Base-by-base conservation (phyloP, 352 stramenopile genomes). In the Phytopythium cucurbitacearum region DNA sequence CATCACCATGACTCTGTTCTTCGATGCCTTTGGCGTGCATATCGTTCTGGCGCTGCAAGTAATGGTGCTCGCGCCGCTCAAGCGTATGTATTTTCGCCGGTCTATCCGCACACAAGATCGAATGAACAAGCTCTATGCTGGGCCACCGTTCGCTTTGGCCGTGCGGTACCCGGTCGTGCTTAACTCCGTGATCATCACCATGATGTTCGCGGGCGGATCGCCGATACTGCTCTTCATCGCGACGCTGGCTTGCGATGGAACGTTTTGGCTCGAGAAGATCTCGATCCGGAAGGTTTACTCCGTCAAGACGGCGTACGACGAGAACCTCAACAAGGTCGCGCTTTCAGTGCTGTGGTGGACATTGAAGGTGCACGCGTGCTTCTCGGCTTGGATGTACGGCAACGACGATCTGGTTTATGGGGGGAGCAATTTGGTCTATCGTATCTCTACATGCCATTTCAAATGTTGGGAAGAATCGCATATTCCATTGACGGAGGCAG, bases 301-400 rank as follows among this genome's bases (percentile, higher is more conserved):
- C 41, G 75, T 94, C 42, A 88, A 86, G 47, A 92, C 81, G 0
- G 71, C 84, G 11, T 94, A 91, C 62, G 81, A 92, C 54, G 80
- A 94, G 53, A 77, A 73, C 21, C 60, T 94, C 1, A 81, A 81
- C 32, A 71, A 87, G 54, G 69, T 70, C 1, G 76, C 76, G 4
- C 55, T 94, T 5, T 34, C 43, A 3, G 46, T 92, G 9, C 21
- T 94, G 32, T 81, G 81, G 0, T 94, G 81, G 81, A 82, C 81
- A 4, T 63, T 94, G 0, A 71, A 76, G 8, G 51, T 80, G 15
- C 84, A 94, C 48, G 49, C 92, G 40, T 76, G 35, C 3, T 91
- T 94, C 50, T 91, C 84, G 0, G 76, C 72, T 16, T 94, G 84
- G 84, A 89, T 90, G 81, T 94, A 91, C 40, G 81, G 84, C 39